Conservation (phyloP, 1,139 yeast species). For the Geotrichum carabidarum region DNA sequence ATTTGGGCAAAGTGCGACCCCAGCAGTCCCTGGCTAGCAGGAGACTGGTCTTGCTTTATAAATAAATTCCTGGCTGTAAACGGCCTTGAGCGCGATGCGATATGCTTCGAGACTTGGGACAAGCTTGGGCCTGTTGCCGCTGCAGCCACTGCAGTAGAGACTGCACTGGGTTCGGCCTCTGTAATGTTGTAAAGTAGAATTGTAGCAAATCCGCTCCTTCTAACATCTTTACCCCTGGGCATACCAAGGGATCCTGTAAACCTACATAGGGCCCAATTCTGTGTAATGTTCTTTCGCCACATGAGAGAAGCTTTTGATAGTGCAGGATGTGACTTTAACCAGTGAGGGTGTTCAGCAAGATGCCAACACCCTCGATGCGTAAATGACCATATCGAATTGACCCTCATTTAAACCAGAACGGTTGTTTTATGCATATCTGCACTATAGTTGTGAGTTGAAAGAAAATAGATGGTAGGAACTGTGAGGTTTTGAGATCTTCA, state of each 20-base stretch:
- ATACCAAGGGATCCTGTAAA: neutral
- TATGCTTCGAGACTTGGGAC: neutral
- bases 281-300: neutral
- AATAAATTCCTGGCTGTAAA: no score
- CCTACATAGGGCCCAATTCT: neutral
- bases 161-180: slow-evolving; percentile 7
- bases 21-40: neutral
- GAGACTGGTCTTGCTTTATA: no score
- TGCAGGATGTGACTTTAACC: neutral
- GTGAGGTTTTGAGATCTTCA: no score
- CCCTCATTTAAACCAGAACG: neutral
- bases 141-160: neutral
- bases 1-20: neutral
- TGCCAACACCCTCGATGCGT: slow-evolving; percentile 1
- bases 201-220: slow-evolving; percentile 16
- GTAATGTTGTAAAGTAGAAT: slow-evolving; percentile 10
- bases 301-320: neutral
- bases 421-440: no score
- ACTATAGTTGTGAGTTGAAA: no score
- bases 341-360: slow-evolving; percentile 4
- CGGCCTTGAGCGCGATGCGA: neutral
- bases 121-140: neutral
- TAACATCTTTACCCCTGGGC: slow-evolving; percentile 11
- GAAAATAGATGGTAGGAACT: no score
- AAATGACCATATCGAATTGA: slow-evolving; percentile 5